Evolutionary conservation across 176 grass and related monocot species (phyloP), one percentile per base, ranked within the genome.

Genomic region (maize (Zea mays)): DNA sequence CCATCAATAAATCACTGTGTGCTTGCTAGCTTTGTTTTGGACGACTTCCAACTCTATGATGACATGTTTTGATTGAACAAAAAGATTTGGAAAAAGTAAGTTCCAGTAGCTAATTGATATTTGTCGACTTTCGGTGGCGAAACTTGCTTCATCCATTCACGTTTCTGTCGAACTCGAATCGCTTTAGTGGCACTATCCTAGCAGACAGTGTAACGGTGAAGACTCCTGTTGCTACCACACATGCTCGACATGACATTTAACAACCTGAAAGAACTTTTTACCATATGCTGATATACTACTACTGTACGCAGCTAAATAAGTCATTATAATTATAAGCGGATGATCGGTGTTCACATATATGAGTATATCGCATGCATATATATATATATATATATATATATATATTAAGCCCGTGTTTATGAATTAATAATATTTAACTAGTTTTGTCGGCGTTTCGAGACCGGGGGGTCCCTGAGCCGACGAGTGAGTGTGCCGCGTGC

Each of bases 171-270:
- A 76, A 81, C 81, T 85, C 82, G 34, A 76, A 81, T 85, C 65
- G 60, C 82, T 77, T 89, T 81, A 71, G 49, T 67, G 73, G 77
- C 78, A 60, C 81, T 81, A 77, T 71, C 82, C 57, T 84, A 67
- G 87, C 50, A 10, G 55, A 57, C 57, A 35, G 65, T 89, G 87
- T 89, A 89, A 89, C 77, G 77, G 82, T 89, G 87, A 89, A 89
- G 87, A 74, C 66, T 85, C 72, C 0, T 65, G 72, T 77, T 66
- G 50, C 41, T 85, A 27, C 27, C 76, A 37, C 65, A 58, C 56
- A 35, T 43, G 72, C 38, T 47, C 77, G 82, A 89, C 82, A 67
- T 85, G 87, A 89, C 87, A 72, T 73, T 77, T 89, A 89, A 85
- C 87, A 85, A 85, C 82, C 82, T 77, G 11, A 70, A 62, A 77